Conservation (phyloP, 768 basidiomycete species). For the Candolleomyces aberdarensis region DNA sequence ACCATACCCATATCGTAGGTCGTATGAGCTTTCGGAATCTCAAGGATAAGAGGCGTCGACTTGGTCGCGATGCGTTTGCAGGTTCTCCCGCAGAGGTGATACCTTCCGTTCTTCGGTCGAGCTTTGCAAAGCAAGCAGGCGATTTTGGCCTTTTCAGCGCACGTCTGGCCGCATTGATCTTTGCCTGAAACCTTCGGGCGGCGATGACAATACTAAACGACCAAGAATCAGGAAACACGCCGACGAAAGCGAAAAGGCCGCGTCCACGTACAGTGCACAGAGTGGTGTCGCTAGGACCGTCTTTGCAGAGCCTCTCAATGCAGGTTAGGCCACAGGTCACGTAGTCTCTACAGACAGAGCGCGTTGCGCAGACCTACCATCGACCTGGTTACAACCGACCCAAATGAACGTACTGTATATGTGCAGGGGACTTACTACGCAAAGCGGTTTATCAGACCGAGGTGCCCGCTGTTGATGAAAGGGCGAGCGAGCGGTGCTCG, state of each 20-base stretch:
- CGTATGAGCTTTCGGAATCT: slow-evolving; percentile 15
- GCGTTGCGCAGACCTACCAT: slow-evolving; percentile 4
- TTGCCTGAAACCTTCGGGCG: slow-evolving; percentile 17
- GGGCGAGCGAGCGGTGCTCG: neutral
- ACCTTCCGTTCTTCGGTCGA: slow-evolving; percentile 21
- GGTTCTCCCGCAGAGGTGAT: slow-evolving; percentile 21
- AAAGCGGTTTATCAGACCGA: neutral
- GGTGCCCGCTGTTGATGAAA: neutral
- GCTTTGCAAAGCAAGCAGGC: slow-evolving; percentile 26
- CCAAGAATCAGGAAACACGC: neutral
- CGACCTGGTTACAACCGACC: neutral
- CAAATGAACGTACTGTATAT: neutral
- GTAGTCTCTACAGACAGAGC: slow-evolving; percentile 12
- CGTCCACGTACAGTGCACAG: slow-evolving; percentile 21
- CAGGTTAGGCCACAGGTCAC: slow-evolving; percentile 25
- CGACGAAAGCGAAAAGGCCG: too few species aligned
- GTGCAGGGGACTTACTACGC: neutral
- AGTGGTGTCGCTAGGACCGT: slow-evolving; percentile 15
- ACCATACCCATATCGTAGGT: slow-evolving; percentile 17
- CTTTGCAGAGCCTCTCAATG: slow-evolving; percentile 18
- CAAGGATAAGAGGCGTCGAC: slow-evolving; percentile 18
- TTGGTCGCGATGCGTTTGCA: slow-evolving; percentile 17
- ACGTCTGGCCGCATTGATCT: slow-evolving; percentile 23
- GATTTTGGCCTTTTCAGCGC: slow-evolving; percentile 20
- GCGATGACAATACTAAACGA: slow-evolving; percentile 24